Base-by-base conservation (phyloP, 768 basidiomycete genomes). In the Exidia glandulosa region DNA sequence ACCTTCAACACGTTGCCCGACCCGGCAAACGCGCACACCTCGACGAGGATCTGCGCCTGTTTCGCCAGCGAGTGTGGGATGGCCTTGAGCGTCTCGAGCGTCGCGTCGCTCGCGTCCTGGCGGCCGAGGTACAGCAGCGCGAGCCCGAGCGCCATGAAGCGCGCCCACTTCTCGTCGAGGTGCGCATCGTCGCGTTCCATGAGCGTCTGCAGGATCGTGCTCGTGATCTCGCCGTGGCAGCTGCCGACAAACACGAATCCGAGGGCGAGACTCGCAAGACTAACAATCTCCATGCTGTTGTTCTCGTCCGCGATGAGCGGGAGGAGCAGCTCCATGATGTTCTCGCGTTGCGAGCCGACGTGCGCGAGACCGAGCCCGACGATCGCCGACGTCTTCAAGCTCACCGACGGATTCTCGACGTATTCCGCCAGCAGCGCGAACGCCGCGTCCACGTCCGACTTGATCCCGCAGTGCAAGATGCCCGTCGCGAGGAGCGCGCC, bases 201-300 rank as follows among this genome's bases (percentile, higher is more conserved):
- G 68, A 99, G 70, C 2, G 89, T 87, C 74, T 95, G 93, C 68
- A 97, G 75, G 59, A 99, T 93, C 0, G 87, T 84, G 60, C 84
- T 83, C 7, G 92, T 87, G 16, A 96, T 85, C 63, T 99, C 96
- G 4, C 94, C 94, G 64, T 97, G 88, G 56, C 87, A 91, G 67
- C 93, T 94, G 19, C 95, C 95, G 27, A 95, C 94, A 66, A 92
- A 96, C 58, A 97, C 86, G 72, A 97, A 95, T 1, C 95, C 95
- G 10, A 97, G 80, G 0, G 95, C 85, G 16, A 99, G 77, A 0
- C 94, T 86, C 19, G 94, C 84, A 59, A 95, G 77, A 50, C 88
- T 82, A 2, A 86, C 85, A 47, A 99, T 84, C 71, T 98, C 95
- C 85, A 93, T 95, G 23, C 88, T 85, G 33, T 85, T 75, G 3